Evolutionary conservation across 1,139 yeast genomes (phyloP).

Genomic region (Protomyces inouyei): DNA sequence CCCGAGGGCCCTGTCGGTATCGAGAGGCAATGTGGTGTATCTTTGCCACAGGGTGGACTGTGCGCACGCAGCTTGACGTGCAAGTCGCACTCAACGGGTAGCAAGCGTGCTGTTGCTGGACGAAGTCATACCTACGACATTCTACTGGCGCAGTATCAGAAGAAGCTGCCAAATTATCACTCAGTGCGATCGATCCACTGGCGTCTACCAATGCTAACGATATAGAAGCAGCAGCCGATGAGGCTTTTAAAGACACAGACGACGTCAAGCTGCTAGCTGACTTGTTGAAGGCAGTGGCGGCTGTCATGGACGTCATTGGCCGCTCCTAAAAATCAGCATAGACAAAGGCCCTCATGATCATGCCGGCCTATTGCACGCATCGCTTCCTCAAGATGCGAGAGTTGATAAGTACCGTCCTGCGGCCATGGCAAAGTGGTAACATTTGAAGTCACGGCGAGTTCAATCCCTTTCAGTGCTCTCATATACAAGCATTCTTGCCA

Average conservation of each 20-base stretch:
- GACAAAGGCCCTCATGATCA: conserved; percentile 57
- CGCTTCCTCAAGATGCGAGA: conserved; percentile 71
- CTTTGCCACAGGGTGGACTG: conserved; percentile 81
- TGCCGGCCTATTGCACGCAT: conserved; percentile 67
- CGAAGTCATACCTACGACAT: conserved; percentile 89
- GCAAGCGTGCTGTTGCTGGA: conserved; percentile 90
- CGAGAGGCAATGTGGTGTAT: conserved; percentile 94
- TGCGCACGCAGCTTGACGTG: conserved; percentile 95
- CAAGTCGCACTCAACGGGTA: conserved; percentile 97
- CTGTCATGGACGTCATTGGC: conserved; percentile 86
- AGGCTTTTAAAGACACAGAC: conserved; percentile 33
- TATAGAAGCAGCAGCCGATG: conserved; percentile 26
- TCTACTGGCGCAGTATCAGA: conserved; percentile 80
- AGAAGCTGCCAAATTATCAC: conserved; percentile 54
- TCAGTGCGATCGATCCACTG: conserved; percentile 45
- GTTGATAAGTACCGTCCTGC: conserved; percentile 33
- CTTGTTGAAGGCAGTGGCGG: conserved; percentile 91
- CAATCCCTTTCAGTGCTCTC: not conserved
- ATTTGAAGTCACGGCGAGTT: not conserved
- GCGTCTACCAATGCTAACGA: conserved; percentile 36
- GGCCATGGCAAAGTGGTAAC: not conserved
- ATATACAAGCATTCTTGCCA: not conserved
- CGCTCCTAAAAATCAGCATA: conserved; percentile 37
- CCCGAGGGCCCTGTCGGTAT: conserved; percentile 57
- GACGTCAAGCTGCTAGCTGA: conserved; percentile 36